Base-by-base conservation (phyloP, 768 basidiomycete species). In the Boletus bicolor region DNA sequence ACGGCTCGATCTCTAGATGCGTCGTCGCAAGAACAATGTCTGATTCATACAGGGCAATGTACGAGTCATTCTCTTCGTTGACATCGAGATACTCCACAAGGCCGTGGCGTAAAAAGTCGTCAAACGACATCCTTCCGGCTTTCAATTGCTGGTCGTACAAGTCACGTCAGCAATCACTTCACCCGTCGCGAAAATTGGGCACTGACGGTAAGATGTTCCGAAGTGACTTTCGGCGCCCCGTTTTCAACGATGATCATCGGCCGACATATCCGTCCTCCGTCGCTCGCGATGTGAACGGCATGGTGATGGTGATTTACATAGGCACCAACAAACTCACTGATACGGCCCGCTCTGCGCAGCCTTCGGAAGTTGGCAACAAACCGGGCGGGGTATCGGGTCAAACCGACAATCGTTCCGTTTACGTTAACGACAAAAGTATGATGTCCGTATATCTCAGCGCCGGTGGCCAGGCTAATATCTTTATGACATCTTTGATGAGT, bases 71-170 rank as follows among this genome's bases (percentile, higher is more conserved):
- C 74, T 99, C 97, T 73, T 99, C 97, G 70, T 99, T 99, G 51
- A 98, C 95, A 69, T 98, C 97, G 39, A 98, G 85, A 68, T 99
- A 99, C 71, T 99, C 97, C 56, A 98, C 93, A 14, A 99, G 81
- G 32, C 97, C 97, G 59, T 86, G 85, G 44, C 82, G 81, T 21
- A 99, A 78, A 75, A 99, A 98, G 70, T 95, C 93, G 70, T 99
- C 96, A 67, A 99, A 99, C 5, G 84, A 84, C 42, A 91, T 80
- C 47, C 74, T 73, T 35, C 85, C 87, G 62, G 83, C 82, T 70
- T 95, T 95, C 53, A 98, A 80, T 69, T 87, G 79, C 89, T 95
- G 64, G 1, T 19, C 43, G 45, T 45, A 11, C 51, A 51, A 55
- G 48, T 37, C 49, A 32, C 50, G 53, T 54, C 65, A 61, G 49